Percentiles rank a stretch among this genome's conserved stretches.
Evolutionary conservation across 2,329 filamentous ascomycete genomes (phyloP).

Genomic region (Beauveria medogensis): DNA sequence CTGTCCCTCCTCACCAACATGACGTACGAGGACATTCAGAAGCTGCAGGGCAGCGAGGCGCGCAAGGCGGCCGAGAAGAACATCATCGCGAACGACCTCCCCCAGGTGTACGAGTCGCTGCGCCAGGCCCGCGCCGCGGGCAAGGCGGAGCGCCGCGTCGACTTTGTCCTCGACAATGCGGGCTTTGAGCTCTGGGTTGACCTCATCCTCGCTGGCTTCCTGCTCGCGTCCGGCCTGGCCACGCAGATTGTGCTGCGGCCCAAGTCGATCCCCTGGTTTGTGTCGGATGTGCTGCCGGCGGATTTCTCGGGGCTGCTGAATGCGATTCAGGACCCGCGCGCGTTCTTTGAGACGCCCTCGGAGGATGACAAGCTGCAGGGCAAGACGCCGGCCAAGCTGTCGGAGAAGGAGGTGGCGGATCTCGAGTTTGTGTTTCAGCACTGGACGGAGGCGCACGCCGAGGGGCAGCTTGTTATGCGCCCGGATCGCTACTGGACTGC

Average conservation of each 20-base stretch:
- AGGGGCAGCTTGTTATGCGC: conserved; percentile 75
- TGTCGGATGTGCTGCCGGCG: conserved; percentile 81
- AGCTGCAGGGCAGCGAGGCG: conserved; percentile 82
- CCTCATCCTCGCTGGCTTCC: conserved; percentile 81
- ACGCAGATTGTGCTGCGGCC: conserved; percentile 84
- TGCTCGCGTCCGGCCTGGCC: conserved; percentile 76
- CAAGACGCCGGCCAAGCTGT: conserved; percentile 53
- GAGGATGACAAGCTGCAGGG: conserved; percentile 55
- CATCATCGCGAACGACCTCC: conserved; percentile 81
- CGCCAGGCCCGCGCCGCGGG: conserved; percentile 55
- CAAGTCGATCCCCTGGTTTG: conserved; percentile 96
- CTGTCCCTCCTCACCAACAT: conserved; percentile 83
- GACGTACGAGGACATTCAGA: conserved; percentile 93
- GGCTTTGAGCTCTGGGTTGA: conserved; percentile 97
- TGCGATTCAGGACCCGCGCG: conserved; percentile 66
- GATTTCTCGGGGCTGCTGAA: conserved; percentile 81
- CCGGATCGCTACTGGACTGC: conserved; percentile 90
- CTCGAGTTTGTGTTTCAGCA: conserved; percentile 72
- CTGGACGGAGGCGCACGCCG: conserved; percentile 71
- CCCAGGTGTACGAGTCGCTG: conserved; percentile 60
- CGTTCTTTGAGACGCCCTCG: conserved; percentile 69
- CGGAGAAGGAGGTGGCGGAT: conserved; percentile 57
- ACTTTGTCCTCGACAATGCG: conserved; percentile 94
- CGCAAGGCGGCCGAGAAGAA: conserved; percentile 84
- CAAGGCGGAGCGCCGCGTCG: conserved; percentile 66